phyloP scores from a whole-genome alignment of 2,329 filamentous ascomycete species.

The Aspergillus proliferans region DNA sequence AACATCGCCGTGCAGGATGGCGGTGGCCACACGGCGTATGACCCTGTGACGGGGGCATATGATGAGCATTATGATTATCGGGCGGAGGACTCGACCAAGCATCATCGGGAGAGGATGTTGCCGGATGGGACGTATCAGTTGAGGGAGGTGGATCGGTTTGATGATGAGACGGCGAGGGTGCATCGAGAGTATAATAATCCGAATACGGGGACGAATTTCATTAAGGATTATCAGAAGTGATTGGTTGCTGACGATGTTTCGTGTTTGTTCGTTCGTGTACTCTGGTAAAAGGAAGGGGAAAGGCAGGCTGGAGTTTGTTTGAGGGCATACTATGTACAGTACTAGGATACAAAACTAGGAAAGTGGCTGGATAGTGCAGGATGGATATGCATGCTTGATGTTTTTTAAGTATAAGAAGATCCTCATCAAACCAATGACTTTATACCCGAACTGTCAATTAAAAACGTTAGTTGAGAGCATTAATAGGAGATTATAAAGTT shows the following conservation, averaged over 20 bases:
- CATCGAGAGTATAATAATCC: constrained; percentile 28
- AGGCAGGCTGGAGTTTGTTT: too few species aligned
- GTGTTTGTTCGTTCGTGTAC: too few species aligned
- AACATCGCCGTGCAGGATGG: constrained; percentile 17
- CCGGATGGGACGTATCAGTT: constrained; percentile 24
- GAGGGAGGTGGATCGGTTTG: constrained; percentile 26
- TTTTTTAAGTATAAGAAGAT: too few species aligned
- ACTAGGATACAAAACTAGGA: too few species aligned
- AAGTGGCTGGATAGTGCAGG: too few species aligned
- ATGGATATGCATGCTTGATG: too few species aligned
- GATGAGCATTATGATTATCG: constrained; percentile 30
- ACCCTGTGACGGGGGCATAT: constrained; percentile 23
- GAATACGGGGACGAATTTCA: constrained; percentile 28
- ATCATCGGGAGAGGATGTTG: constrained; percentile 28
- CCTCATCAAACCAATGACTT: too few species aligned
- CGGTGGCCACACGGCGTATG: constrained; percentile 20
- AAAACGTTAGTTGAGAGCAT: too few species aligned
- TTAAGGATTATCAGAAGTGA: constrained; percentile 26
- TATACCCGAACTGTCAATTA: too few species aligned
- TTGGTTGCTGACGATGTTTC: neutral
- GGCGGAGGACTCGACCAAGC: constrained; percentile 17
- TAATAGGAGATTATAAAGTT: too few species aligned
- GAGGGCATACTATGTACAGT: too few species aligned
- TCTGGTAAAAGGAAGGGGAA: too few species aligned
- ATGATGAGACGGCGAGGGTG: constrained; percentile 23